phyloP scores from a whole-genome alignment of 2,329 filamentous ascomycete species.

The Fusarium paranaense region DNA sequence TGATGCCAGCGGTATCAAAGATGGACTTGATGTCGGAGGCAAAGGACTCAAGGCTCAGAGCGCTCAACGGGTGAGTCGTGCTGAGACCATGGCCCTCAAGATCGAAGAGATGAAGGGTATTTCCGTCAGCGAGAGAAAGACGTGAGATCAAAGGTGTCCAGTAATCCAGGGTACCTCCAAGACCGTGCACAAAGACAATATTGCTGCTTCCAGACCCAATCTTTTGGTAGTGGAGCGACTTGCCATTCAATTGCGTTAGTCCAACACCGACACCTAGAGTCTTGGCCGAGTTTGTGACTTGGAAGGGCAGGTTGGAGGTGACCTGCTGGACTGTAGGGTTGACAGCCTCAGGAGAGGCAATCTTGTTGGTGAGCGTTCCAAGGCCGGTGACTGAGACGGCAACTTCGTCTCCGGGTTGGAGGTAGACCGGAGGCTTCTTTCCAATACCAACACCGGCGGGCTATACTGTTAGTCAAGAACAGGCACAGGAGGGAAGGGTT shows the following conservation, averaged over 20 bases:
- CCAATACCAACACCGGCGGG: slow-evolving; percentile 62
- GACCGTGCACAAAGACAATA: slow-evolving; percentile 66
- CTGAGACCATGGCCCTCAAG: slow-evolving; percentile 68
- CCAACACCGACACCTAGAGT: slow-evolving; percentile 34
- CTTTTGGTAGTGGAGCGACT: slow-evolving; percentile 54
- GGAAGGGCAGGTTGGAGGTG: slow-evolving; percentile 7
- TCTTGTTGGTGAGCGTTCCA: slow-evolving; percentile 30
- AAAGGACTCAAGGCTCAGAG: slow-evolving; percentile 56
- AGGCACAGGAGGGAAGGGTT: neutral
- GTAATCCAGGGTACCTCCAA: slow-evolving; percentile 59
- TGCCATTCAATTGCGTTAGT: slow-evolving; percentile 54
- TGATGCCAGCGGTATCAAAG: slow-evolving; percentile 49
- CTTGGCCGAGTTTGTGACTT: slow-evolving; percentile 29
- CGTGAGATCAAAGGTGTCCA: slow-evolving; percentile 58
- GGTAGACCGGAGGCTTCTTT: slow-evolving; percentile 50
- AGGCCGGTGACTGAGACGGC: slow-evolving; percentile 46
- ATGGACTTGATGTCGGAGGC: slow-evolving; percentile 56
- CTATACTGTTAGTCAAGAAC: neutral
- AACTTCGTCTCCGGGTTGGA: slow-evolving; percentile 56
- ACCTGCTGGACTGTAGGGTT: neutral
- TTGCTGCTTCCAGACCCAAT: slow-evolving; percentile 40
- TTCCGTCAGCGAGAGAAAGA: slow-evolving; percentile 31
- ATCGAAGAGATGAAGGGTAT: slow-evolving; percentile 59
- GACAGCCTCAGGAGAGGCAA: slow-evolving; percentile 1
- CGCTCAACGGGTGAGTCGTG: slow-evolving; percentile 59